Evolutionary conservation across 2,329 filamentous ascomycete species (phyloP).

Genomic region (Microcyclospora tardicrescens): DNA sequence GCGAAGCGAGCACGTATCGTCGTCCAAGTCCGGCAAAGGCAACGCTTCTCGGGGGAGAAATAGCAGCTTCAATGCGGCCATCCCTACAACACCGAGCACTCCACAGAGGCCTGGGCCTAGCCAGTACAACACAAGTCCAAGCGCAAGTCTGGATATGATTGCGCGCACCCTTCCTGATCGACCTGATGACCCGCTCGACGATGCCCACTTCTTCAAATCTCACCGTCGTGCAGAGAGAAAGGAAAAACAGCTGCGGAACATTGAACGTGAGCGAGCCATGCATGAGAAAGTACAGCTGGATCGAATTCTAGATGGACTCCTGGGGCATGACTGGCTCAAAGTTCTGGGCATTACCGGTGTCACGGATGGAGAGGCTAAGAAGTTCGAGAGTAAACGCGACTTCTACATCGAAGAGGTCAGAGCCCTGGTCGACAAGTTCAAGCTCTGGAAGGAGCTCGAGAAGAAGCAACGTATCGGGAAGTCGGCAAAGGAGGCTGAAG

Average conservation of each 20-base stretch:
- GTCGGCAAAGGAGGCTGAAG: slow-evolving; percentile 26
- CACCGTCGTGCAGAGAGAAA: slow-evolving; percentile 50
- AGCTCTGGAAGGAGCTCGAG: slow-evolving; percentile 77
- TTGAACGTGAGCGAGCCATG: slow-evolving; percentile 52
- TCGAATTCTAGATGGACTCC: slow-evolving; percentile 62
- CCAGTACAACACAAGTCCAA: slow-evolving; percentile 9
- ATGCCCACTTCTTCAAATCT: slow-evolving; percentile 43
- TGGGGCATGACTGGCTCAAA: slow-evolving; percentile 84
- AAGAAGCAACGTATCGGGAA: slow-evolving; percentile 67
- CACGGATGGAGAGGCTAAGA: slow-evolving; percentile 73
- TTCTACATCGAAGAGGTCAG: slow-evolving; percentile 78
- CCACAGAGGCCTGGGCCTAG: slow-evolving; percentile 1
- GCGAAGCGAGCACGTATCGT: background rate
- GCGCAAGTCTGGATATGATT: slow-evolving; percentile 12
- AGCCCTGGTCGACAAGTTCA: slow-evolving; percentile 74
- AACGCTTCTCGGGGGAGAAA: slow-evolving; percentile 2
- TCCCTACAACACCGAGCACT: slow-evolving; percentile 5
- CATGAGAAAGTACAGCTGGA: slow-evolving; percentile 56
- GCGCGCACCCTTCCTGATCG: slow-evolving; percentile 21
- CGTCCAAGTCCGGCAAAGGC: slow-evolving; percentile 1
- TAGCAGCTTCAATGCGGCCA: background rate
- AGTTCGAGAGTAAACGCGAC: slow-evolving; percentile 71
- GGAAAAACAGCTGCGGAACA: slow-evolving; percentile 56
- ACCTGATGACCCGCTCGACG: slow-evolving; percentile 41
- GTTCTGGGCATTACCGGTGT: slow-evolving; percentile 79